A percentile compares a stretch with the other conserved stretches of the same genome.
phyloP scores from a whole-genome alignment of 2,329 filamentous ascomycete genomes.

The Anthostomella pinea region DNA sequence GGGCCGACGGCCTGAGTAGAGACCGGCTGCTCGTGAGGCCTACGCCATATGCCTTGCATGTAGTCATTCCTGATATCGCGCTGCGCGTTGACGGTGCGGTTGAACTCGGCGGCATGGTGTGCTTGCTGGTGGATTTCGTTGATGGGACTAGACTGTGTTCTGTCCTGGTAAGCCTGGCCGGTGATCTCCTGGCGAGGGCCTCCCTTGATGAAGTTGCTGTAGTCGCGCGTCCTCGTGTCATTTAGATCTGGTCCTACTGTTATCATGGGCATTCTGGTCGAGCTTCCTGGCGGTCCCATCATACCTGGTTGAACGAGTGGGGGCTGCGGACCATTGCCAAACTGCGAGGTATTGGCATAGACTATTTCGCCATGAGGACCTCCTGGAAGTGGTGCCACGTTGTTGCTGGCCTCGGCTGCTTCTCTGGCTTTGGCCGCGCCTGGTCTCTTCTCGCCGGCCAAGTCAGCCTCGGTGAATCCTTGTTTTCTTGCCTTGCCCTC shows the following conservation, averaged over 20 bases:
- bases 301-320: conserved; percentile 71
- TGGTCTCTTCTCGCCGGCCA: conserved; percentile 92
- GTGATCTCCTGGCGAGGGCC: conserved; percentile 87
- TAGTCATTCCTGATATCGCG: conserved; percentile 77
- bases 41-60: conserved; percentile 76
- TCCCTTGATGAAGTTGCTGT: conserved; percentile 71
- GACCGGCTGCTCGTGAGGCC: conserved; percentile 73
- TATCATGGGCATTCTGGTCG: conserved; percentile 79
- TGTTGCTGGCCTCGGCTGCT: conserved; percentile 67
- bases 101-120: conserved; percentile 86
- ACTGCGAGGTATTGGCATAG: conserved; percentile 73
- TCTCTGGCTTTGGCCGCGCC: conserved; percentile 87
- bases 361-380: conserved; percentile 81
- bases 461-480: conserved; percentile 94
- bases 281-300: conserved; percentile 62
- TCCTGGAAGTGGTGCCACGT: conserved; percentile 53
- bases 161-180: conserved; percentile 83
- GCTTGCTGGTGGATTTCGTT: conserved; percentile 83
- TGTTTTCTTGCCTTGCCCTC: conserved; percentile 96
- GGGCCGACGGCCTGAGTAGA: conserved; percentile 46
- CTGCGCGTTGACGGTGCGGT: conserved; percentile 77
- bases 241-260: conserved; percentile 75
- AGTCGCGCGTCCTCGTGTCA: conserved; percentile 75
- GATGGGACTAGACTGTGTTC: conserved; percentile 71
- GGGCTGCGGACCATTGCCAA: conserved; percentile 64